Base-by-base conservation (phyloP, 768 basidiomycete genomes). In the Xerocomellus amylosporus region DNA sequence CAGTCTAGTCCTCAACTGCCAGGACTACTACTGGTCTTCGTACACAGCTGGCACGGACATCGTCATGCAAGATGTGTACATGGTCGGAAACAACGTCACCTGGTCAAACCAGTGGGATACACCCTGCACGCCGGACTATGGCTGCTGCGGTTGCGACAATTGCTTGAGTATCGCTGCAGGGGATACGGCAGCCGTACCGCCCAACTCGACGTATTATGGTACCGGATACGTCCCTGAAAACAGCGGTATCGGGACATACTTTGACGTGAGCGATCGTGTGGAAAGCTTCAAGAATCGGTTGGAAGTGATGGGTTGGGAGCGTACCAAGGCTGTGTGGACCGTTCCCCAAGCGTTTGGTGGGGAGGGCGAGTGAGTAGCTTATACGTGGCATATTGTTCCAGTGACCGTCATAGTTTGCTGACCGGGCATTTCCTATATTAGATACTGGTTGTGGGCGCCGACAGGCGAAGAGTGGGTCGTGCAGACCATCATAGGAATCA, bases 281-380 rank as follows among this genome's bases (percentile, higher is more conserved):
- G 83, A 87, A 46, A 77, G 85, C 54, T 90, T 85, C 70, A 71
- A 71, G 44, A 72, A 83, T 46, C 76, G 87, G 22, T 61, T 86
- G 15, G 78, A 81, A 55, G 74, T 79, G 45, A 79, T 85, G 57
- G 87, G 86, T 2, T 87, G 87, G 83, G 83, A 85, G 58, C 73
- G 81, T 12, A 81, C 77, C 6, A 85, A 87, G 64, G 79, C 85
- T 2, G 77, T 90, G 0, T 91, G 89, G 90, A 83, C 84, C 2
- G 89, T 91, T 1, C 87, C 88, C 0, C 90, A 92, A 68, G 88
- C 79, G 0, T 92, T 92, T 64, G 87, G 87, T 26, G 64, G 26
- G 4, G 62, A 14, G 7, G 15, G 36, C 49, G 45, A 57, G 60
- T 65, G 58, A 69, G 73, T 76, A 14, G 33, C 9, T 22, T 5